These are phyloP conservation scores for Hortiboletus flavorubellus DNA, from an alignment of 768 basidiomycete genomes.

Conservation along the genomic window DNA sequence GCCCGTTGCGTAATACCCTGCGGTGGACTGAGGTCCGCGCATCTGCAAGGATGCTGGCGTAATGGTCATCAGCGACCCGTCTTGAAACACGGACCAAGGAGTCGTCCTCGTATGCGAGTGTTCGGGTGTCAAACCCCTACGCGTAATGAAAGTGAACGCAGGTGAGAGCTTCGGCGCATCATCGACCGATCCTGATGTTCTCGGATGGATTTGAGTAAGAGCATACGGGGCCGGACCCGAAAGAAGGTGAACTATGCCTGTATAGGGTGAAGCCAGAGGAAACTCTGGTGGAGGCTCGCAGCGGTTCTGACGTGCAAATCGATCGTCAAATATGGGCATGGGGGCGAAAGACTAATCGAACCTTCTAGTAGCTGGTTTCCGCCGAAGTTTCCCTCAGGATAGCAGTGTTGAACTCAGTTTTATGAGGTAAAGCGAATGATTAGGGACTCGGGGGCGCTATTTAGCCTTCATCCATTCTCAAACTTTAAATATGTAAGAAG, in stretches of 20 bases:
- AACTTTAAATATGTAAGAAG: conserved; percentile 67
- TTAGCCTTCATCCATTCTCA: conserved; percentile 74
- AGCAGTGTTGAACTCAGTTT: conserved; percentile 51
- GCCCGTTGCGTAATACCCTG: too few relatives aligned
- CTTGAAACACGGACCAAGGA: conserved; percentile 87
- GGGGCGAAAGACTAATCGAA: conserved; percentile 96
- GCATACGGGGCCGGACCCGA: conserved; percentile 85
- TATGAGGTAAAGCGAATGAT: conserved; percentile 80
- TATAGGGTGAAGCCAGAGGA: conserved; percentile 92
- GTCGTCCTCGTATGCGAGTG: conserved; percentile 81
- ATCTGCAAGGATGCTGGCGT: conserved; percentile 75
- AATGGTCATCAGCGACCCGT: conserved; percentile 79
- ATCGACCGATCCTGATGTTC: conserved; percentile 73
- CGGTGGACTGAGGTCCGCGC: too few relatives aligned
- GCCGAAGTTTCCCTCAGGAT: conserved; percentile 85
- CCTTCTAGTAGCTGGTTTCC: conserved; percentile 93
- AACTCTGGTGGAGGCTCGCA: conserved; percentile 95
- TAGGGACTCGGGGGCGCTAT: too few relatives aligned
- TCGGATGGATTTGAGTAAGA: conserved; percentile 72
- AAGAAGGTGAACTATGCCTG: conserved; percentile 90
- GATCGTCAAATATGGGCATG: conserved; percentile 94
- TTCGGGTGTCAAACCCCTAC: conserved; percentile 68
- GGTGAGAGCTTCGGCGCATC: conserved; percentile 64
- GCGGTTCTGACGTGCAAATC: conserved; percentile 97
- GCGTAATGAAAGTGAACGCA: conserved; percentile 74